Conservation (phyloP, 495 filamentous ascomycete species). For the Daldinia decipiens region DNA sequence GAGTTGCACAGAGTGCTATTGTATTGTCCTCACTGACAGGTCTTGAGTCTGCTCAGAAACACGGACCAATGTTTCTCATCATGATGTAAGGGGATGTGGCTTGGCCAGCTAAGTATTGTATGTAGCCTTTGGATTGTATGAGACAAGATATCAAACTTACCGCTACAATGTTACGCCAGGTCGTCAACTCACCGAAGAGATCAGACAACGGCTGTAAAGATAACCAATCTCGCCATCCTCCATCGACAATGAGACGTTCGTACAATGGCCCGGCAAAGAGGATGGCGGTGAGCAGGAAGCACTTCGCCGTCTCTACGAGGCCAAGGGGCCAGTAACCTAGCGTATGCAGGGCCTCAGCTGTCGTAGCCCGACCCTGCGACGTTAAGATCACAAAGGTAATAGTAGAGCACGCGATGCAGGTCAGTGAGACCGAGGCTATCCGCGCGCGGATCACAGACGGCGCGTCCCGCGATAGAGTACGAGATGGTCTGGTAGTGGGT, state of each 20-base stretch:
- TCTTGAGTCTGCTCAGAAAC: conserved; percentile 99
- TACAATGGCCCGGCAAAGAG: conserved; percentile 89
- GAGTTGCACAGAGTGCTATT: conserved; percentile 82
- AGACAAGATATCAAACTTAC: conserved; percentile 48
- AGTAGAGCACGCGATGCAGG: conserved; percentile 69
- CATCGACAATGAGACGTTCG: conserved; percentile 75
- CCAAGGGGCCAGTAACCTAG: conserved; percentile 81
- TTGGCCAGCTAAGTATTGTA: conserved; percentile 1
- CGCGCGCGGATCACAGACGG: conserved; percentile 90
- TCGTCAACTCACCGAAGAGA: conserved; percentile 58
- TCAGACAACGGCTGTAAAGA: conserved; percentile 47
- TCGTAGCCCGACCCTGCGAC: conserved; percentile 43
- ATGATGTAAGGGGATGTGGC: conserved; percentile 17
- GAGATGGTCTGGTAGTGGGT: conserved; percentile 78
- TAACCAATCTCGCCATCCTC: conserved; percentile 74
- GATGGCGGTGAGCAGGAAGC: conserved; percentile 74
- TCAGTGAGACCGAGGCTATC: conserved; percentile 78
- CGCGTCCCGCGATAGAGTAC: conserved; percentile 84
- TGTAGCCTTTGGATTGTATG: conserved; percentile 1
- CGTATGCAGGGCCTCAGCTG: conserved; percentile 66
- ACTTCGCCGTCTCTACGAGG: conserved; percentile 66
- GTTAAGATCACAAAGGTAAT: conserved; percentile 70
- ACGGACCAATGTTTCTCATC: conserved; percentile 92
- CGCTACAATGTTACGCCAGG: conserved; percentile 65
- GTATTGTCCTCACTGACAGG: conserved; percentile 86